A percentile compares a stretch with the other conserved stretches of the same genome.
phyloP scores from a whole-genome alignment of 495 filamentous ascomycete species.

The Penicillium cinerascens region DNA sequence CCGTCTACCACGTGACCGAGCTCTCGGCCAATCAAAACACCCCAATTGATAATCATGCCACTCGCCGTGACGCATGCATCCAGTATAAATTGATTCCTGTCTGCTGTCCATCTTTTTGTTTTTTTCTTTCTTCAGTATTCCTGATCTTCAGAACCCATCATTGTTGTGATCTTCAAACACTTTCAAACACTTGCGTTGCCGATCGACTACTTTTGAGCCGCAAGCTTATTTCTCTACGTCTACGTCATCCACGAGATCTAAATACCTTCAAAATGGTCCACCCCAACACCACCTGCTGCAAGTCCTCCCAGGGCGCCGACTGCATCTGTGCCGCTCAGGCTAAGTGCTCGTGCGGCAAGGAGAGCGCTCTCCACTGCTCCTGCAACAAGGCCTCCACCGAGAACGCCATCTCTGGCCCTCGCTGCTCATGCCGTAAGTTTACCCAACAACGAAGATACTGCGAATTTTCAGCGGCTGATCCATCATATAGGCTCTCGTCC shows the following conservation, averaged over 20 bases:
- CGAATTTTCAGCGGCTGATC: conserved; percentile 8
- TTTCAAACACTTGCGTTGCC: neutral
- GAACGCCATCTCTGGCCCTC: conserved; percentile 67
- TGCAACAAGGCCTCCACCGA: conserved; percentile 76
- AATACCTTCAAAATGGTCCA: conserved; percentile 44
- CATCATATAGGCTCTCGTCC: conserved; percentile 56
- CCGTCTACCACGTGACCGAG: neutral
- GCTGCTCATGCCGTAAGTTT: conserved; percentile 78
- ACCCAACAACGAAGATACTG: neutral
- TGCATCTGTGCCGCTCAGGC: conserved; percentile 64
- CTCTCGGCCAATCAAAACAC: conserved; percentile 21
- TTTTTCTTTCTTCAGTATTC: neutral
- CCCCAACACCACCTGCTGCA: conserved; percentile 61
- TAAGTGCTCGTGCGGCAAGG: conserved; percentile 83
- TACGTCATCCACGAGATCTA: neutral
- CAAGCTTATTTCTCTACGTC: conserved; percentile 5
- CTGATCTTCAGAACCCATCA: neutral
- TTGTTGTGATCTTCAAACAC: neutral
- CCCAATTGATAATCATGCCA: conserved; percentile 30
- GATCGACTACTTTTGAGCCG: neutral
- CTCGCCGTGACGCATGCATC: conserved; percentile 9
- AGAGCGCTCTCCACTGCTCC: conserved; percentile 78
- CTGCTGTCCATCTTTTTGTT: conserved; percentile 1
- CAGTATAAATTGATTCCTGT: conserved; percentile 29
- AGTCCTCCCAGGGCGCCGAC: conserved; percentile 45